Conservation (phyloP, 257 asterid species). For the Rehmannia glutinosa region DNA sequence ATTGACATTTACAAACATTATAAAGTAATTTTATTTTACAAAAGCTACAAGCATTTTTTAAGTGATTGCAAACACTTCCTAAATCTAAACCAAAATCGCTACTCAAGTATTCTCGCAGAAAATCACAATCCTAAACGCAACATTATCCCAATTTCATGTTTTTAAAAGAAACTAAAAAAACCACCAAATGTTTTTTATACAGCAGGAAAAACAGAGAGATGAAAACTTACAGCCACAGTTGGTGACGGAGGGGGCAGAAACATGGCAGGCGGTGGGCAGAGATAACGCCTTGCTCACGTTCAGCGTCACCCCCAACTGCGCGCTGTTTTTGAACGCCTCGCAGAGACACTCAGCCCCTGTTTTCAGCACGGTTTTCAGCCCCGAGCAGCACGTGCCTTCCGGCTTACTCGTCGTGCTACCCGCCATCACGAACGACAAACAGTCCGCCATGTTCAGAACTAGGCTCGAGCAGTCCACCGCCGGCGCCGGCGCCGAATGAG, state of each 20-base stretch:
- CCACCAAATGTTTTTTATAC: too few relatives aligned
- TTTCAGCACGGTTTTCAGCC: constrained; percentile 59
- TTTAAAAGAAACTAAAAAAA: too few relatives aligned
- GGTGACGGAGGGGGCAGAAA: constrained; percentile 60
- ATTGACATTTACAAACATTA: too few relatives aligned
- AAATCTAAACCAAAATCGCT: too few relatives aligned
- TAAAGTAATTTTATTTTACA: too few relatives aligned
- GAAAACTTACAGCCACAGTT: constrained; percentile 61
- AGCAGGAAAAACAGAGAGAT: neutral
- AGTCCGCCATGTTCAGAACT: constrained; percentile 60
- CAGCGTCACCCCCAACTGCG: constrained; percentile 63
- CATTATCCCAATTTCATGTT: too few relatives aligned
- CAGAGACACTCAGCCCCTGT: constrained; percentile 68
- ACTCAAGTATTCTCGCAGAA: too few relatives aligned
- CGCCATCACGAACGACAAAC: constrained; percentile 54
- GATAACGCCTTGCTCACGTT: constrained; percentile 63
- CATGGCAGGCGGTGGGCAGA: constrained; percentile 79
- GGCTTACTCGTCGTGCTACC: constrained; percentile 64
- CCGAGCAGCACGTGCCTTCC: constrained; percentile 62
- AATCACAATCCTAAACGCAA: too few relatives aligned
- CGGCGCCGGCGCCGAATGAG: constrained; percentile 58
- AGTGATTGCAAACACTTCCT: too few relatives aligned
- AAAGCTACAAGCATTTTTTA: too few relatives aligned
- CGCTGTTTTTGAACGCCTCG: constrained; percentile 67
- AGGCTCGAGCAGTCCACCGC: constrained; percentile 65